Conservation (phyloP, 768 basidiomycete genomes). For the Tricholoma saponaceum region DNA sequence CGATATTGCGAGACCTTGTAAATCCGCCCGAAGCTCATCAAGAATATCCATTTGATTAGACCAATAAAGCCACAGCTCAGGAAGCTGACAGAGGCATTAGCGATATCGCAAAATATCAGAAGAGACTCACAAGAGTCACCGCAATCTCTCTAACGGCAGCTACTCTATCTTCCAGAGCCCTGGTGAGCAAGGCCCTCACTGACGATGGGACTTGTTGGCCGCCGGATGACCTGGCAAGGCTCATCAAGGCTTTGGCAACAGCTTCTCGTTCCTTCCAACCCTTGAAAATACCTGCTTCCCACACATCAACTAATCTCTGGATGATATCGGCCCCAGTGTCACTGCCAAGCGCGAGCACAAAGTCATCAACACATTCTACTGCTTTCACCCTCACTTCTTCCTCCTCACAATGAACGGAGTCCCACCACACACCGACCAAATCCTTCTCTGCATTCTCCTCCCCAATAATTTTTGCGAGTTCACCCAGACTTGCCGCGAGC, state of each 20-base stretch:
- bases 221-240: conserved; percentile 36
- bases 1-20: conserved; percentile 43
- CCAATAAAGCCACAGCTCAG: conserved; percentile 39
- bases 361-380: conserved; percentile 57
- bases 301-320: conserved; percentile 43
- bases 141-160: conserved; percentile 85
- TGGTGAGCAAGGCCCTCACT: conserved; percentile 50
- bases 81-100: conserved; percentile 35
- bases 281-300: conserved; percentile 54
- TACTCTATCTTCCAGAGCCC: conserved; percentile 70
- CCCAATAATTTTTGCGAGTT: conserved; percentile 84
- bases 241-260: conserved; percentile 53
- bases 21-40: conserved; percentile 34
- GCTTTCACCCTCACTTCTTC: conserved; percentile 74
- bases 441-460: conserved; percentile 61
- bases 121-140: conserved; percentile 51
- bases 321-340: conserved; percentile 44
- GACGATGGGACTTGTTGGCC: conserved; percentile 38
- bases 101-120: not conserved
- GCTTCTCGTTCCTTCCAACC: conserved; percentile 81
- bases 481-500: conserved; percentile 84
- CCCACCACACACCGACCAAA: conserved; percentile 70
- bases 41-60: conserved; percentile 30
- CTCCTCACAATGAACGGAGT: conserved; percentile 47
- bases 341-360: conserved; percentile 50